These are phyloP conservation scores for Ampelocalamus luodianensis DNA, from an alignment of 176 grass and related monocot species.

Conservation along the genomic window DNA sequence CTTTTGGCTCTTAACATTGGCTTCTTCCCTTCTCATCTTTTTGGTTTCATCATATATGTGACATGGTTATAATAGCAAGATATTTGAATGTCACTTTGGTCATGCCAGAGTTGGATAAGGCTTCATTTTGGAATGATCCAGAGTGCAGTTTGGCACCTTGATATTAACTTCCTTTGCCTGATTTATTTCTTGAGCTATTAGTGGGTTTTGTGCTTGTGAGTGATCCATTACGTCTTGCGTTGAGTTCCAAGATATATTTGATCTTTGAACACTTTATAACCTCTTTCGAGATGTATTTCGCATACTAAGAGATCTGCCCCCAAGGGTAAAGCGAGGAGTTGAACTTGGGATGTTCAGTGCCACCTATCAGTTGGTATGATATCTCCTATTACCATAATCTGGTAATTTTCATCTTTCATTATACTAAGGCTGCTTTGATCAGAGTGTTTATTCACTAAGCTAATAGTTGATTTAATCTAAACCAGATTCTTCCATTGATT, in stretches of 20 bases:
- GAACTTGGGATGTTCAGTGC: conserved; percentile 75
- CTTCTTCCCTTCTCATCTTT: conserved; percentile 20
- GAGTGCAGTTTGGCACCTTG: conserved; percentile 50
- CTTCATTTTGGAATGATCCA: conserved; percentile 92
- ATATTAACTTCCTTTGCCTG: not conserved
- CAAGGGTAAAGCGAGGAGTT: conserved; percentile 64
- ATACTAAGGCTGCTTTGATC: conserved; percentile 1
- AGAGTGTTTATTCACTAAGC: conserved; percentile 26
- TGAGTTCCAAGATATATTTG: conserved; percentile 96
- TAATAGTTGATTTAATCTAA: conserved; percentile 25
- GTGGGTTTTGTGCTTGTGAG: not conserved
- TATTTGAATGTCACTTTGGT: too few species aligned
- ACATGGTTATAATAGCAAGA: conserved; percentile 96
- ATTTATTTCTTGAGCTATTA: not conserved
- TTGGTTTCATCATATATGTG: conserved; percentile 74
- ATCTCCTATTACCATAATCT: conserved; percentile 93
- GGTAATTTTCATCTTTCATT: conserved; percentile 40
- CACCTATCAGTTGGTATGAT: conserved; percentile 94
- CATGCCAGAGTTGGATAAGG: conserved; percentile 87
- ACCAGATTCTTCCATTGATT: conserved; percentile 93
- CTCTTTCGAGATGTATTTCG: conserved; percentile 88
- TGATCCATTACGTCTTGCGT: conserved; percentile 39
- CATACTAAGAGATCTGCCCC: conserved; percentile 83
- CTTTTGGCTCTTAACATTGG: conserved; percentile 1
- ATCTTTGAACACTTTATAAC: conserved; percentile 95